Conservation (phyloP, 2,329 filamentous ascomycete genomes). For the Salinomyces thailandicus region DNA sequence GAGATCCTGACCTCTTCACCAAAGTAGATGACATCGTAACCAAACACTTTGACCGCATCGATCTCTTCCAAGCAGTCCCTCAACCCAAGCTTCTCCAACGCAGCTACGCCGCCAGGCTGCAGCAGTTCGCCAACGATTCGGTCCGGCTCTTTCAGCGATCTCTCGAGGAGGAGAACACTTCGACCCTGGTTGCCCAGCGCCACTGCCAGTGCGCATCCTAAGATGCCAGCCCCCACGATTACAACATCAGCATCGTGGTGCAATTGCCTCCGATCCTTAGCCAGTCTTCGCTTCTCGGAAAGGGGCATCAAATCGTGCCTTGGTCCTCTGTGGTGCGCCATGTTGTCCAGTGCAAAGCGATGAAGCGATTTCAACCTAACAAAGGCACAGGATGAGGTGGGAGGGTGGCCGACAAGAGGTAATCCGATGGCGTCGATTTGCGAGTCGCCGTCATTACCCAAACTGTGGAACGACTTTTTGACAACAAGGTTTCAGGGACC, state of each 20-base stretch:
- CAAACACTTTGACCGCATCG: constrained; percentile 70
- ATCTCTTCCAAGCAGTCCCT: constrained; percentile 76
- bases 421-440: no score
- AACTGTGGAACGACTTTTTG: no score
- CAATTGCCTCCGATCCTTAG: constrained; percentile 2
- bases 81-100: constrained; percentile 69
- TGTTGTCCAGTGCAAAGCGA: no score
- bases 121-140: constrained; percentile 92
- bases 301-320: constrained; percentile 3
- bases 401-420: no score
- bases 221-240: constrained; percentile 81
- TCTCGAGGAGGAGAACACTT: constrained; percentile 81
- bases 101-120: constrained; percentile 79
- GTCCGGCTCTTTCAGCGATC: constrained; percentile 82
- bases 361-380: no score
- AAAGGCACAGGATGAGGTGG: no score
- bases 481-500: no score
- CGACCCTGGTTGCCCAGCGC: constrained; percentile 80
- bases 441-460: no score
- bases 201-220: constrained; percentile 78
- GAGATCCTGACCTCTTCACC: constrained; percentile 62
- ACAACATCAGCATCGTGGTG: constrained; percentile 69
- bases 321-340: neutral
- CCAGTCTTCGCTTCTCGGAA: constrained; percentile 1
- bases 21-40: constrained; percentile 82